These are phyloP conservation scores for Beauveria varroae DNA, from an alignment of 2,329 filamentous ascomycete species.

Conservation along the genomic window DNA sequence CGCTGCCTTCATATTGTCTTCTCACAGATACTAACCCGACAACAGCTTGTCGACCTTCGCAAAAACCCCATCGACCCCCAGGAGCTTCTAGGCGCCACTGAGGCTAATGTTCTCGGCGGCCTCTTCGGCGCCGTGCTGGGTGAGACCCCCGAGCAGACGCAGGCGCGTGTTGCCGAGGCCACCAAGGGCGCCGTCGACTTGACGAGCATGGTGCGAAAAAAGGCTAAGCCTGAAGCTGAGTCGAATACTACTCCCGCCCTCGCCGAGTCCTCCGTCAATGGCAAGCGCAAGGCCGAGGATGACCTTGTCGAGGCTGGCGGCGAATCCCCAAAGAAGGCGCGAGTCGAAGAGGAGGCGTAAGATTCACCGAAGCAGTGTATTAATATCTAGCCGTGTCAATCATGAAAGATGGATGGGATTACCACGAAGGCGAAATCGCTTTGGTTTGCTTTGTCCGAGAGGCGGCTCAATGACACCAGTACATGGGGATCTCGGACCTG, in stretches of 20 bases:
- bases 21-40: conserved; percentile 6
- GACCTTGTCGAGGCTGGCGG: conserved; percentile 18
- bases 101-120: conserved; percentile 42
- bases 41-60: conserved; percentile 59
- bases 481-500: neutral
- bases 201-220: conserved; percentile 65
- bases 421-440: neutral
- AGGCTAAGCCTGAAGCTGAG: conserved; percentile 30
- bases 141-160: conserved; percentile 51
- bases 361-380: neutral
- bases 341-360: conserved; percentile 35
- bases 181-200: conserved; percentile 69
- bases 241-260: conserved; percentile 9
- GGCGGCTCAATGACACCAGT: neutral
- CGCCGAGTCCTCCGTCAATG: conserved; percentile 19
- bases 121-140: conserved; percentile 58
- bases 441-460: neutral
- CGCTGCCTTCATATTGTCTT: neutral
- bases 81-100: conserved; percentile 29
- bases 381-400: neutral
- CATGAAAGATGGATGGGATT: neutral
- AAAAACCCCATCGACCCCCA: conserved; percentile 44
- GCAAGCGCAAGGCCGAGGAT: conserved; percentile 19
- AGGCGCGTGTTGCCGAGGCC: conserved; percentile 62
- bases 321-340: conserved; percentile 40